A percentile compares a stretch with the other conserved stretches of the same genome.
phyloP scores from a whole-genome alignment of 495 filamentous ascomycete genomes.

The Schizothecium vesticola region DNA sequence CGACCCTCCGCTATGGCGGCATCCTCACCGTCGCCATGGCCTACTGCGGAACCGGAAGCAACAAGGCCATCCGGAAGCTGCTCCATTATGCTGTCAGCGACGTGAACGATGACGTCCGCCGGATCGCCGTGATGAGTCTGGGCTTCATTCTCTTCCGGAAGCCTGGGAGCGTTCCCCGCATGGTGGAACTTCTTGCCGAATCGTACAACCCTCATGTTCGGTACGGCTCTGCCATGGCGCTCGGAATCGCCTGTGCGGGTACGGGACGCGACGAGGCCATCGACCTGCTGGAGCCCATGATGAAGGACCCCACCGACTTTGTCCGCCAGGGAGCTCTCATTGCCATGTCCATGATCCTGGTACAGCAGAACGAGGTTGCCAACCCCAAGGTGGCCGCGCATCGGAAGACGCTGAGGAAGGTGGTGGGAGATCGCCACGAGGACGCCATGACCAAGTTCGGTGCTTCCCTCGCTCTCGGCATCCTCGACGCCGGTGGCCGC shows the following conservation, averaged over 20 bases:
- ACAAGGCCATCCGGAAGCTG: conserved; percentile 97
- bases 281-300: conserved; percentile 96
- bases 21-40: conserved; percentile 98
- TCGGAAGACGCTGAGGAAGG: conserved; percentile 81
- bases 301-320: conserved; percentile 98
- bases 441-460: conserved; percentile 99
- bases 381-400: conserved; percentile 82
- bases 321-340: conserved; percentile 97
- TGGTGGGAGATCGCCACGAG: conserved; percentile 91
- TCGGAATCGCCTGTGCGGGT: conserved; percentile 96
- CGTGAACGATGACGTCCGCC: conserved; percentile 94
- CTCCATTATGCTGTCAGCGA: conserved; percentile 96
- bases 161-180: conserved; percentile 91
- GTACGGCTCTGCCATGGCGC: conserved; percentile 96
- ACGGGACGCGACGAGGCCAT: conserved; percentile 96
- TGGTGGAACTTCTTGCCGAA: conserved; percentile 98
- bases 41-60: conserved; percentile 95
- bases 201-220: conserved; percentile 99
- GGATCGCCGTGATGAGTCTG: conserved; percentile 95
- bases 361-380: conserved; percentile 95
- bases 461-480: conserved; percentile 86
- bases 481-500: conserved; percentile 95
- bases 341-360: conserved; percentile 91
- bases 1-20: conserved; percentile 90
- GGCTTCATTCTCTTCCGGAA: conserved; percentile 99